Conservation (phyloP, 1,139 yeast genomes). For the Zygosaccharomyces pseudobailii region DNA sequence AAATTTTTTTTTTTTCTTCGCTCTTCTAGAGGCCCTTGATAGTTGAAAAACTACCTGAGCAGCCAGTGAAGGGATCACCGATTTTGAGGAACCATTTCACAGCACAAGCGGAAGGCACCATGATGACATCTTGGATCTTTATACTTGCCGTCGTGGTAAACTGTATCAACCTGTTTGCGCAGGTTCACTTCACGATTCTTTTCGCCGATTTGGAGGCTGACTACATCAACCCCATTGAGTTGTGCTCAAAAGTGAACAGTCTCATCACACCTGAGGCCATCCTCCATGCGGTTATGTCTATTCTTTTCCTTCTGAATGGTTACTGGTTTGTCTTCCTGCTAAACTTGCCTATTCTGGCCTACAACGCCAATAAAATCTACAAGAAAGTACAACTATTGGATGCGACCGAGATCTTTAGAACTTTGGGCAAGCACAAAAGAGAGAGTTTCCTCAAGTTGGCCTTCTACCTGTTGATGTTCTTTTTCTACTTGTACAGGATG, state of each 20-base stretch:
- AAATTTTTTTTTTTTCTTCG: not conserved
- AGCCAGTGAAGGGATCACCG: not conserved
- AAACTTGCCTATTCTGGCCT: conserved; percentile 82
- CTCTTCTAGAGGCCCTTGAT: not conserved
- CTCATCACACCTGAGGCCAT: conserved; percentile 90
- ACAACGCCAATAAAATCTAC: conserved; percentile 65
- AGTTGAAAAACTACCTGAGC: not conserved
- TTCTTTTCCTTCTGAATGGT: conserved; percentile 76
- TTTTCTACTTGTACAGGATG: conserved; percentile 94
- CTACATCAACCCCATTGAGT: conserved; percentile 93
- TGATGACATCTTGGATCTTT: conserved; percentile 50
- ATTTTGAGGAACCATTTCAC: not conserved
- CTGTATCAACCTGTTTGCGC: conserved; percentile 81
- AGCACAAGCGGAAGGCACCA: not conserved
- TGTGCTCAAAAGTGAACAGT: conserved; percentile 87
- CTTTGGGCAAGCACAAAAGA: conserved; percentile 86
- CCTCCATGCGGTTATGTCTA: conserved; percentile 68
- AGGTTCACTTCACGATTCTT: conserved; percentile 89
- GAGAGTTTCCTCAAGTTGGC: conserved; percentile 89
- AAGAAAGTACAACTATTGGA: conserved; percentile 84
- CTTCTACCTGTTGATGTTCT: conserved; percentile 86
- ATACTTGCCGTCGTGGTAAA: conserved; percentile 81
- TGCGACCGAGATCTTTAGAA: conserved; percentile 97
- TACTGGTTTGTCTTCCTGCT: conserved; percentile 88
- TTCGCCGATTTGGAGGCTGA: conserved; percentile 93